phyloP scores from a whole-genome alignment of 768 basidiomycete genomes.

The Chalciporus chontae region DNA sequence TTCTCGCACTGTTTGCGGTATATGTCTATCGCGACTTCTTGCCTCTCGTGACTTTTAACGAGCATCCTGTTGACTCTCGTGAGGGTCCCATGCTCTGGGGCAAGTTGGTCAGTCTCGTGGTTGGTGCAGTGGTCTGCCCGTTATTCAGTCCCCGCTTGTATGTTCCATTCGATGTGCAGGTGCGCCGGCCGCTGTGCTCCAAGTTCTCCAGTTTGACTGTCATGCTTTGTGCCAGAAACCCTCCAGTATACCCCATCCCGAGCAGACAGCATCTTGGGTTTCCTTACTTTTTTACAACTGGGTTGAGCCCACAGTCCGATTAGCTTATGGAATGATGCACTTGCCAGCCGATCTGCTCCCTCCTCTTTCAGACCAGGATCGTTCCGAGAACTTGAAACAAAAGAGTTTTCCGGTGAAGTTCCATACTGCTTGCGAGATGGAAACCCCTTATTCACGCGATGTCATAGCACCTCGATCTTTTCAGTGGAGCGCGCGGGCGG shows the following conservation, averaged over 20 bases:
- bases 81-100: slow-evolving; percentile 53
- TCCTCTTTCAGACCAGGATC: slow-evolving; percentile 47
- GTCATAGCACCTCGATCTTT: slow-evolving; percentile 23
- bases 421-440: neutral
- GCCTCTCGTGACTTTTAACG: slow-evolving; percentile 53
- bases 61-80: slow-evolving; percentile 43
- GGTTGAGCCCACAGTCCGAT: slow-evolving; percentile 48
- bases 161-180: slow-evolving; percentile 47
- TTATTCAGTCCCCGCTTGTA: slow-evolving; percentile 55
- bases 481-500: slow-evolving; percentile 12
- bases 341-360: slow-evolving; percentile 42
- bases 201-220: neutral
- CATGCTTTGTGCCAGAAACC: slow-evolving; percentile 15
- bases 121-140: slow-evolving; percentile 49
- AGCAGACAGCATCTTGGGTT: slow-evolving; percentile 39
- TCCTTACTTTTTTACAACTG: slow-evolving; percentile 44
- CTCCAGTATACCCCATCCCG: slow-evolving; percentile 30
- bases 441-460: neutral
- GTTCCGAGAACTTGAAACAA: slow-evolving; percentile 31
- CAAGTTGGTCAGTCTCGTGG: slow-evolving; percentile 42
- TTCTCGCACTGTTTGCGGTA: slow-evolving; percentile 45
- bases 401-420: slow-evolving; percentile 36
- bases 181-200: neutral
- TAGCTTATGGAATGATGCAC: slow-evolving; percentile 39
- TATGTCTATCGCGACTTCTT: slow-evolving; percentile 57